Conservation (phyloP, 2,329 filamentous ascomycete species). For the Karstenula rhodostoma region DNA sequence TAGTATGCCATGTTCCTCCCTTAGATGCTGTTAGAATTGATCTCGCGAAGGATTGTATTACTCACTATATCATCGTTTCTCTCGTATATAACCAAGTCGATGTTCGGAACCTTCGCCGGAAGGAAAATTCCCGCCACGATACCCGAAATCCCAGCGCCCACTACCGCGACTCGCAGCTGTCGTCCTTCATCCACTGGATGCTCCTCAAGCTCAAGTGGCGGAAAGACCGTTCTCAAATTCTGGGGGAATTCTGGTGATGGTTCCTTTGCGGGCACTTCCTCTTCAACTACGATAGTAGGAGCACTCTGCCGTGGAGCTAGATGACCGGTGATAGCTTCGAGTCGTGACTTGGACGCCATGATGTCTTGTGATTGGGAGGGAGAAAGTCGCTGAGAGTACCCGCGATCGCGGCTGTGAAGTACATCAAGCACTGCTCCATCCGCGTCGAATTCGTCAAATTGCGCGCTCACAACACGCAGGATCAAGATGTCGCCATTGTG, state of each 20-base stretch:
- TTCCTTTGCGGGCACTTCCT: slow-evolving; percentile 10
- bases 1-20: slow-evolving; percentile 60
- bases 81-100: slow-evolving; percentile 61
- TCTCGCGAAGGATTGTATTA: slow-evolving; percentile 24
- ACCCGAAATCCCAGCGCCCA: slow-evolving; percentile 69
- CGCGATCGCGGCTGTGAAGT: background rate
- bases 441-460: background rate
- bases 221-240: background rate
- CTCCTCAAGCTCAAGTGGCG: slow-evolving; percentile 13
- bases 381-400: slow-evolving; percentile 2
- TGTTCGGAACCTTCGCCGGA: slow-evolving; percentile 70
- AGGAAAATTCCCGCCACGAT: slow-evolving; percentile 69
- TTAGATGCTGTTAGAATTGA: slow-evolving; percentile 17
- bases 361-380: background rate
- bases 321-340: slow-evolving; percentile 16
- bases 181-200: slow-evolving; percentile 24
- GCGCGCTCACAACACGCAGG: background rate
- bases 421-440: background rate
- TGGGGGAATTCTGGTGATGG: background rate
- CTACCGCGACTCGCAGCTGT: slow-evolving; percentile 60
- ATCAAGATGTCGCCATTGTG: slow-evolving; percentile 21
- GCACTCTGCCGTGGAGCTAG: slow-evolving; percentile 1
- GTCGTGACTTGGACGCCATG: slow-evolving; percentile 12
- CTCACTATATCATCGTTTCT: slow-evolving; percentile 32
- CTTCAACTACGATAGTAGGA: slow-evolving; percentile 13